Base-by-base conservation (phyloP, 2,329 filamentous ascomycete genomes). In the Zopfia rhizophila region DNA sequence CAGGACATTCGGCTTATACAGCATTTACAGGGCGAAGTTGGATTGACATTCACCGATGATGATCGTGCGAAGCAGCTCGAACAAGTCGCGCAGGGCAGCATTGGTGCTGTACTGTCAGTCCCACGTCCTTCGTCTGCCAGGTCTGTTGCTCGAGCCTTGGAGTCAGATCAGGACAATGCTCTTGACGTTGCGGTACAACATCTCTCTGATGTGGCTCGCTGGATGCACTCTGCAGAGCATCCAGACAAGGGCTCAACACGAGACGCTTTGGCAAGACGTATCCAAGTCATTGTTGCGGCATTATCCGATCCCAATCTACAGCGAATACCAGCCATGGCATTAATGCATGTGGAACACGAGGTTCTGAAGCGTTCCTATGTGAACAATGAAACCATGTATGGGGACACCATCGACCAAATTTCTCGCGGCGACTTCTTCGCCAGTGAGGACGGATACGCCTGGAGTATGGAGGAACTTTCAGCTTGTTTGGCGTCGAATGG, bases 401-500 rank as follows among this genome's bases (percentile, higher is more conserved):
- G 31, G 3, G 52, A 55, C 14, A 11, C 31, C 7, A 29, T 55
- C 4, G 11, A 28, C 6, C 37, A 41, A 21, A 53, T 55, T 18
- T 40, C 50, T 3, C 21, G 45, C 12, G 30, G n/a, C 13, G 32
- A 42, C 16, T 55, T 55, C 37, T 46, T 24, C 11, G 50, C 30
- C 5, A 45, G 22, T n/a, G 49, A 55, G 28, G 52, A 55, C 21
- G 37, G 37, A 12, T 55, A 53, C 25, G 52, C 52, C 3, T 55
- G 49, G 49, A 45, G 50, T 17, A 53, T 55, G 45, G 38, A 45
- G 13, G 52, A 55, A 30, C 41, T 66, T 13, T 52, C 45, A 4
- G 37, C 43, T 29, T 55, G 55, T 13, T 45, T 63, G 10, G 27
- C 29, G 17, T 17, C 37, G 42, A 55, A 58, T 38, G 30, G 44